Evolutionary conservation across 805 yeast genomes (phyloP).

Genomic region (Jamesozyma gamospora): DNA sequence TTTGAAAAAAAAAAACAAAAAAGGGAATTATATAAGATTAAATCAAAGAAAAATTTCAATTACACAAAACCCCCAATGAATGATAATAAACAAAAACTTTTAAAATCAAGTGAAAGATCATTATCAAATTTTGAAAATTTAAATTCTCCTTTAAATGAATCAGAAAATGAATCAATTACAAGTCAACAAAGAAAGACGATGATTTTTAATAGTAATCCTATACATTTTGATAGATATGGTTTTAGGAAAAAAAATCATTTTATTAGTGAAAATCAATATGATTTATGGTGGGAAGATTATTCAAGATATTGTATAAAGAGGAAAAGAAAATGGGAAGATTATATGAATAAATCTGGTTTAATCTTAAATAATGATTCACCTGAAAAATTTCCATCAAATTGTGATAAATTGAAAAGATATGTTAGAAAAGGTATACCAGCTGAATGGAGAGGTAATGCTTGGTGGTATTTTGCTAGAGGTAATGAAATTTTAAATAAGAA

Average conservation of each 20-base stretch:
- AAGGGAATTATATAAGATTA: no score
- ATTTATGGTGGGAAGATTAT: constrained; percentile 68
- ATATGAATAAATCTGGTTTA: constrained; percentile 62
- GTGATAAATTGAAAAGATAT: constrained; percentile 67
- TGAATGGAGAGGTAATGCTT: constrained; percentile 93
- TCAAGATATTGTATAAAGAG: constrained; percentile 50
- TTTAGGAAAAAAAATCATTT: constrained; percentile 62
- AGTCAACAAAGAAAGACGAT: constrained; percentile 5
- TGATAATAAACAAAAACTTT: no score
- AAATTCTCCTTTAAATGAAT: no score
- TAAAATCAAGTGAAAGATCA: no score
- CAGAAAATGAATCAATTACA: not conserved
- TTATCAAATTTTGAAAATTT: no score
- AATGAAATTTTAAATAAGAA: constrained; percentile 59
- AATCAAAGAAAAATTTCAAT: no score
- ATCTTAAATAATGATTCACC: constrained; percentile 42
- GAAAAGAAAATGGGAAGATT: constrained; percentile 63
- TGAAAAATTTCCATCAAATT: constrained; percentile 60
- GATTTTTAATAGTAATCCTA: constrained; percentile 3
- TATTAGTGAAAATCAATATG: constrained; percentile 47
- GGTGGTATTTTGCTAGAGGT: constrained; percentile 92
- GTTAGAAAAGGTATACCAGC: constrained; percentile 90
- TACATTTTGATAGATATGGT: constrained; percentile 68
- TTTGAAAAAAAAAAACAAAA: no score
- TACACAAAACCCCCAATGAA: no score